phyloP scores from a whole-genome alignment of 441 rosid species.

The Mallotus japonicus region DNA sequence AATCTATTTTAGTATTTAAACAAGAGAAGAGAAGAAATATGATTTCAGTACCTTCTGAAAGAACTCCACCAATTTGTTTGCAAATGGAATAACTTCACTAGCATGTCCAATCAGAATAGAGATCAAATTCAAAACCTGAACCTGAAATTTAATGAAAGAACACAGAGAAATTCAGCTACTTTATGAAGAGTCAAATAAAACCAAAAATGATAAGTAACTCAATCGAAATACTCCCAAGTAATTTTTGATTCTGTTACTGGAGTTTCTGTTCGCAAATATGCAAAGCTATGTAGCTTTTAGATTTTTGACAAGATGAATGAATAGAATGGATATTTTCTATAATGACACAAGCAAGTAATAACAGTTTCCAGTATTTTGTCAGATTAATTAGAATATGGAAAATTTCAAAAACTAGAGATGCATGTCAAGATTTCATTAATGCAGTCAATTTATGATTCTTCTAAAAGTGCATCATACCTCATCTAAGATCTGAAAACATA shows the following conservation, averaged over 20 bases:
- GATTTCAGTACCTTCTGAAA: slow-evolving; percentile 67
- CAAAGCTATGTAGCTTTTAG: neutral
- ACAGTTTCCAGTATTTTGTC: neutral
- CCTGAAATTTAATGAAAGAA: slow-evolving; percentile 49
- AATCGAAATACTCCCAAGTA: neutral
- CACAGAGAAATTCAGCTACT: slow-evolving; percentile 3
- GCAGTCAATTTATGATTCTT: neutral
- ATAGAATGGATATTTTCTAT: neutral
- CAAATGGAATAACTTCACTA: slow-evolving; percentile 71
- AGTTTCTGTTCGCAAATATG: neutral
- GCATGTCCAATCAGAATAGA: slow-evolving; percentile 85
- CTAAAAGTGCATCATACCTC: neutral
- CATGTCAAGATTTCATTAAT: neutral
- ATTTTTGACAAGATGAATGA: neutral
- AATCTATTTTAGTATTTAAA: neutral
- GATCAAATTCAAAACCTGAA: slow-evolving; percentile 92
- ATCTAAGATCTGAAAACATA: neutral
- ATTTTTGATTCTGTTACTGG: neutral
- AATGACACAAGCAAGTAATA: neutral
- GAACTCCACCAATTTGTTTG: slow-evolving; percentile 77
- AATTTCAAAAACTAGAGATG: neutral
- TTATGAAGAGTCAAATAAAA: neutral
- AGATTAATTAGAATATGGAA: neutral
- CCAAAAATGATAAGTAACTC: neutral
- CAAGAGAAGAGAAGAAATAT: slow-evolving; percentile 13